Conservation (phyloP, 768 basidiomycete genomes). For the Suillus occidentalis region DNA sequence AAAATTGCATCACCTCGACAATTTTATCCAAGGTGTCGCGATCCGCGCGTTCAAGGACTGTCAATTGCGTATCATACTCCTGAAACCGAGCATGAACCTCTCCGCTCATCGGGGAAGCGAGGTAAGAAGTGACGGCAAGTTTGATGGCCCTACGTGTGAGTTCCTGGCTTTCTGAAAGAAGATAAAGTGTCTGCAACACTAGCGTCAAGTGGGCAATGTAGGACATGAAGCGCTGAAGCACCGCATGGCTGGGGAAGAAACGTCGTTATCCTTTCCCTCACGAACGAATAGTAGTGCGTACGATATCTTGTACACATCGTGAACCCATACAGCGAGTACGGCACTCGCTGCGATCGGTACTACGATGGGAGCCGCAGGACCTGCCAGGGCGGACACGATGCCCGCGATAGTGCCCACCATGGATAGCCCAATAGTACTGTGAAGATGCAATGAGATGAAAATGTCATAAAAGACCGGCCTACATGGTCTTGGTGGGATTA, state of each 20-base stretch:
- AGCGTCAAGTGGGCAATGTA: constrained; percentile 28
- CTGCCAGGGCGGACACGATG: not conserved
- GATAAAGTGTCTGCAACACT: constrained; percentile 24
- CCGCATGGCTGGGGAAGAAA: not conserved
- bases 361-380: not conserved
- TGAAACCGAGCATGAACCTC: not conserved
- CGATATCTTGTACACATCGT: not conserved
- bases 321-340: not conserved
- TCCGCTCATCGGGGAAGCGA: not conserved
- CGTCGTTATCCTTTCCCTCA: not conserved
- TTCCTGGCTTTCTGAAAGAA: not conserved
- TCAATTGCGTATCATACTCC: not conserved
- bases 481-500: no score
- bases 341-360: not conserved
- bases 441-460: not conserved
- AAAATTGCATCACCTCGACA: not conserved
- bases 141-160: not conserved
- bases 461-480: no score
- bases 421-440: not conserved
- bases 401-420: not conserved
- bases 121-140: not conserved
- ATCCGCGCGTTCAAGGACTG: not conserved
- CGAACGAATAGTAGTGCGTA: not conserved
- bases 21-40: not conserved
- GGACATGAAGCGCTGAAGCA: constrained; percentile 19